Evolutionary conservation across 148 eudicot species (phyloP), one percentile per base, ranked within the genome.

Genomic region (Vaccinium darrowii): DNA sequence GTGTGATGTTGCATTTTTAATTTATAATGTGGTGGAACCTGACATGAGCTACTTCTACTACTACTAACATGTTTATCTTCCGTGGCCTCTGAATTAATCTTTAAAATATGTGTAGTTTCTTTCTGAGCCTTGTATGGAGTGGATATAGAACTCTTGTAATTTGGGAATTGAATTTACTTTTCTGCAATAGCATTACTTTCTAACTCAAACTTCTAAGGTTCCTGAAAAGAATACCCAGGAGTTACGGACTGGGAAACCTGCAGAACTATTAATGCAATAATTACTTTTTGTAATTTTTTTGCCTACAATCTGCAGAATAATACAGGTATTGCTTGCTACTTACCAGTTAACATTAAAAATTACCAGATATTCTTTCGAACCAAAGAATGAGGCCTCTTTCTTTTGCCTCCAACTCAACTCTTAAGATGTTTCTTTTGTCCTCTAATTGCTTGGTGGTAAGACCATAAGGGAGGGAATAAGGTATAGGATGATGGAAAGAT

Each of bases 381-480:
- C 62, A 25, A 79, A 79, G 25, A 15, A 16, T 5, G 65, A 53
- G 2, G 63, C 25, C 51, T 56, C 82, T 57, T 78, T 30, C 49
- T 79, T 43, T 16, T 33, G 3, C 50, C 33, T 10, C 82, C 49
- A 56, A 82, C 3, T 74, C 47, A 23, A 18, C 7, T 82, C 76
- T 13, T 65, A 63, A 81, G 69, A n/a, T 23, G 67, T 30, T 57
- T 78, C 39, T 78, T 76, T 51, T n/a, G 56, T 78, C 9, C 50
- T 39, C 11, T 74, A 39, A 60, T 78, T 78, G 43, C 39, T 52
- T 11, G 43, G 81, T 51, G 62, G 18, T 23, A 25, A 52, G 58
- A 77, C 36, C 33, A 3, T 51, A 51, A 51, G 39, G 5, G 18
- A 23, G 19, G 19, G 19, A 73, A 77, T 4, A 77, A 51, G 58